Conservation (phyloP, 1,284 basidiomycete species). For the Vanrija humicola region DNA sequence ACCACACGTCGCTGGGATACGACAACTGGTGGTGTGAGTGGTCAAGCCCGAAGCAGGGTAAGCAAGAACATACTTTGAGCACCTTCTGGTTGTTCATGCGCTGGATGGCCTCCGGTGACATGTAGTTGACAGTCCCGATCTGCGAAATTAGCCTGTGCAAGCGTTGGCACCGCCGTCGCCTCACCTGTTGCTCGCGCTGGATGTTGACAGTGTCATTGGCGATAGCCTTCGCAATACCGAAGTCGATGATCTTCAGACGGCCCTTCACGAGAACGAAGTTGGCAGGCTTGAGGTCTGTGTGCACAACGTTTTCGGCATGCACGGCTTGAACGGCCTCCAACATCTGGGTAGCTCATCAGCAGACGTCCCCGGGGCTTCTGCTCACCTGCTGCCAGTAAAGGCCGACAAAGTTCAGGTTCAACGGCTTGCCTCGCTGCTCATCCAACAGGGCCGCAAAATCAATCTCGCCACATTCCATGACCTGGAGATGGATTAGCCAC, state of each 20-base stretch:
- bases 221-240: constrained; percentile 94
- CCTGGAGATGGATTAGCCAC: constrained; percentile 32
- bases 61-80: constrained; percentile 38
- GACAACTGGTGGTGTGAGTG: constrained; percentile 23
- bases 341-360: constrained; percentile 60
- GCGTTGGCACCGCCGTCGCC: constrained; percentile 6
- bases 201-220: constrained; percentile 97
- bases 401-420: constrained; percentile 87
- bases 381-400: constrained; percentile 91
- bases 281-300: constrained; percentile 92
- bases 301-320: constrained; percentile 93
- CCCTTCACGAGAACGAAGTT: constrained; percentile 94
- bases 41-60: not conserved
- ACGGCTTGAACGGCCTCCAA: constrained; percentile 91
- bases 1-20: constrained; percentile 90
- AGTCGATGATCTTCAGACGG: constrained; percentile 90
- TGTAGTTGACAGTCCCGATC: constrained; percentile 92
- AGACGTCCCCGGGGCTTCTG: not conserved
- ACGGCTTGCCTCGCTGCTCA: constrained; percentile 71
- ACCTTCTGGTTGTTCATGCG: constrained; percentile 49
- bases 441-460: constrained; percentile 75
- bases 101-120: constrained; percentile 91
- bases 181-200: constrained; percentile 83
- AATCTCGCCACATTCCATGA: constrained; percentile 93
- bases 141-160: constrained; percentile 35